Conservation (phyloP, 148 eudicot species). For the Bassia scoparia region DNA sequence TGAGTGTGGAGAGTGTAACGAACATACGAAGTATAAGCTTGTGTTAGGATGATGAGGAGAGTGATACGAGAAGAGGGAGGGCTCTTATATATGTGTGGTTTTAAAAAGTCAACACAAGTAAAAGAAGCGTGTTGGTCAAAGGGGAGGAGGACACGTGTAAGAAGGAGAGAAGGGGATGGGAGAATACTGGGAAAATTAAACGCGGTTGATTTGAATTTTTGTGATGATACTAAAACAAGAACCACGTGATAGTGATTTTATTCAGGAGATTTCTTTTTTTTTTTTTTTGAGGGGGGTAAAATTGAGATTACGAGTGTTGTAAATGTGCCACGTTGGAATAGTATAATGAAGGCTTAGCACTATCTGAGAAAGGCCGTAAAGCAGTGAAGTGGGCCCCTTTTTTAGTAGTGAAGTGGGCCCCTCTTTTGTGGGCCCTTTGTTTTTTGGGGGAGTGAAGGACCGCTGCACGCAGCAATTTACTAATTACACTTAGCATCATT, state of each 20-base stretch:
- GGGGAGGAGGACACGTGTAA: constrained; percentile 19
- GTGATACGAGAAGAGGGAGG: background rate
- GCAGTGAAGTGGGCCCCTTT: too few species aligned
- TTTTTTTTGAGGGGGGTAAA: background rate
- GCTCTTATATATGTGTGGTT: constrained; percentile 7
- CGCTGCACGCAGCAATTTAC: too few species aligned
- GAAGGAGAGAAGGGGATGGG: background rate
- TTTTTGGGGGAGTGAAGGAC: too few species aligned
- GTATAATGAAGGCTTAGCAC: too few species aligned
- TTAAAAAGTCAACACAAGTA: constrained; percentile 14
- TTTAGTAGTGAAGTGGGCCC: too few species aligned
- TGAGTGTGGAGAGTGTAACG: too few species aligned
- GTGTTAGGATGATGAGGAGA: background rate
- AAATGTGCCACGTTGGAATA: too few species aligned
- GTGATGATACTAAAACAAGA: background rate
- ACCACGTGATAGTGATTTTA: constrained; percentile 27
- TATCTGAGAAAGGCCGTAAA: too few species aligned
- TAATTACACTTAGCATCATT: too few species aligned
- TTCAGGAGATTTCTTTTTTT: background rate
- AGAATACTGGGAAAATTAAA: background rate
- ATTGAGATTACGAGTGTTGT: too few species aligned
- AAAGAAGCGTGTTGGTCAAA: constrained; percentile 29
- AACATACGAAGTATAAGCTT: too few species aligned
- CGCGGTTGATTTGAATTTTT: constrained; percentile 23
- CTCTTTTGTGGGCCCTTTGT: too few species aligned